phyloP scores from a whole-genome alignment of 495 filamentous ascomycete species.

The Podospora appendiculata region DNA sequence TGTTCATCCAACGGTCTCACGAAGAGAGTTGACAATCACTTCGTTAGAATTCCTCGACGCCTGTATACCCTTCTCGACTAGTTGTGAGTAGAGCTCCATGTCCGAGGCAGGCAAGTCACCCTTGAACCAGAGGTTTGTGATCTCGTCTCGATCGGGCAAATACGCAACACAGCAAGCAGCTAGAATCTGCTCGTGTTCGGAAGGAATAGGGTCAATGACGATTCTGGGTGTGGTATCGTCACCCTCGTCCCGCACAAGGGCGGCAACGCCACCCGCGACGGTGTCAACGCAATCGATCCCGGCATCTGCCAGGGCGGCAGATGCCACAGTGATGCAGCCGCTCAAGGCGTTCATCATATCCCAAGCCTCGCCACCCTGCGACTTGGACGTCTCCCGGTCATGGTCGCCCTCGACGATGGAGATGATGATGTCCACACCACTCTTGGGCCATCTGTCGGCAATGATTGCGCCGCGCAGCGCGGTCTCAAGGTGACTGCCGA shows the following conservation, averaged over 20 bases:
- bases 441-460: constrained; percentile 93
- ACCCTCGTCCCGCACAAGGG: constrained; percentile 48
- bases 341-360: constrained; percentile 76
- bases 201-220: constrained; percentile 77
- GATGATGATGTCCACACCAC: constrained; percentile 83
- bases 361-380: constrained; percentile 57
- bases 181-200: constrained; percentile 67
- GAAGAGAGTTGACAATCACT: constrained; percentile 32
- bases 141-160: constrained; percentile 77
- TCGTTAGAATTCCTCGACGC: constrained; percentile 34
- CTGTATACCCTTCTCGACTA: constrained; percentile 35
- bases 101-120: constrained; percentile 45
- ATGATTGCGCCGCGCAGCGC: constrained; percentile 84
- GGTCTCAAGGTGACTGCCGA: constrained; percentile 83
- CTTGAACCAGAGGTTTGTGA: constrained; percentile 91
- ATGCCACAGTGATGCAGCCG: constrained; percentile 88
- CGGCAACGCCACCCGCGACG: constrained; percentile 82
- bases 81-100: constrained; percentile 28
- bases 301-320: constrained; percentile 91
- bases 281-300: constrained; percentile 94
- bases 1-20: constrained; percentile 24
- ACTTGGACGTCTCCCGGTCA: constrained; percentile 33
- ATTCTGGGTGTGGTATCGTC: constrained; percentile 36
- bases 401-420: constrained; percentile 88
- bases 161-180: constrained; percentile 89